Percentiles rank a stretch among this genome's conserved stretches.
Evolutionary conservation across 139 green algal species (phyloP).

Genomic region (Closterium sp.): DNA sequence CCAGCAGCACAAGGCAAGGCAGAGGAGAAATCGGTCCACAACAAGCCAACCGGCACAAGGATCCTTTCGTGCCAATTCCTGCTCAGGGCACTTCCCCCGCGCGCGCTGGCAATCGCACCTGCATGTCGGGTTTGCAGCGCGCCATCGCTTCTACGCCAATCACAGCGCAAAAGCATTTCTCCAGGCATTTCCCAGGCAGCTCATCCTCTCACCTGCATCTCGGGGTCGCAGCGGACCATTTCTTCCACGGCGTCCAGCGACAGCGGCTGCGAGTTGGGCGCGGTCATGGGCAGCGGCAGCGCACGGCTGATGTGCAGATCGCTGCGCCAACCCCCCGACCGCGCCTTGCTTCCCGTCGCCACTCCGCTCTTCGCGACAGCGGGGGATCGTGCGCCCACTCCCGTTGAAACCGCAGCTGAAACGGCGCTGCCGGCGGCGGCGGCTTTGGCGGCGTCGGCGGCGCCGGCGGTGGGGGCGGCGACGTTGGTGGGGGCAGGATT

Average conservation of each 20-base stretch:
- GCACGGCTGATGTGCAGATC: conserved; percentile 19
- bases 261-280: conserved; percentile 18
- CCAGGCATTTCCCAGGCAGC: too few species aligned
- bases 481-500: neutral
- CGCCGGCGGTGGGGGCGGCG: too few species aligned
- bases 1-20: too few species aligned
- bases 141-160: conserved; percentile 24
- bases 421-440: neutral
- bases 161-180: too few species aligned
- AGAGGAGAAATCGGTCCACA: too few species aligned
- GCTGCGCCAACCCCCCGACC: neutral
- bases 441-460: too few species aligned
- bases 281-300: conserved; percentile 37
- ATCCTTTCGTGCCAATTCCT: too few species aligned
- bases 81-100: neutral
- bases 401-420: neutral
- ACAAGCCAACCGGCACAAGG: too few species aligned
- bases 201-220: neutral
- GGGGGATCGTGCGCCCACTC: neutral
- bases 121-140: conserved; percentile 20
- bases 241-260: conserved; percentile 20
- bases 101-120: neutral
- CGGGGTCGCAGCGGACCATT: conserved; percentile 25
- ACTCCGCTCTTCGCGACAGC: neutral
- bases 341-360: too few species aligned